phyloP scores from a whole-genome alignment of 106 monocot genomes.

The Allium sativum region DNA sequence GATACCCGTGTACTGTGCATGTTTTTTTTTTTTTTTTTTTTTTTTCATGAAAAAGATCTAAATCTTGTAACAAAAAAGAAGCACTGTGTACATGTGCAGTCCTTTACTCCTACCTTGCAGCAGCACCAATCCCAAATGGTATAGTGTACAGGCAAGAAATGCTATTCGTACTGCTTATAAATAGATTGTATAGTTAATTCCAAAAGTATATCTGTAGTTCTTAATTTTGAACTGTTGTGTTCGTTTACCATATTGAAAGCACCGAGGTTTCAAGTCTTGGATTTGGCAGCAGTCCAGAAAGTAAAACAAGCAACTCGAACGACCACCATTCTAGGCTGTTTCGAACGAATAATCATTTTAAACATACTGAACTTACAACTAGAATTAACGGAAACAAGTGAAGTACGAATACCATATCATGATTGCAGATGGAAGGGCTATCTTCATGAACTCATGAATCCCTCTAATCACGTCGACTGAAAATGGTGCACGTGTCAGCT shows the following conservation, averaged over 20 bases:
- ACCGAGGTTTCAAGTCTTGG: conserved; percentile 27
- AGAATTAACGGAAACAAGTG: background rate
- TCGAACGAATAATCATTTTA: too few species aligned
- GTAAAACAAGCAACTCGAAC: conserved; percentile 24
- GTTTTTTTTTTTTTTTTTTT: too few species aligned
- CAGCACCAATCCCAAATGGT: too few species aligned
- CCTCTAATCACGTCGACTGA: conserved; percentile 40
- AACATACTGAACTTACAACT: background rate
- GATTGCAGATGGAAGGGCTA: conserved; percentile 54
- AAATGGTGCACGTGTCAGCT: conserved; percentile 26
- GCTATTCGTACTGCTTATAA: too few species aligned
- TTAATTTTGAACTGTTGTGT: too few species aligned
- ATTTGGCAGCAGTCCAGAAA: conserved; percentile 28
- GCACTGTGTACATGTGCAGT: too few species aligned
- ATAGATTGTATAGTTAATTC: too few species aligned
- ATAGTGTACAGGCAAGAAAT: too few species aligned
- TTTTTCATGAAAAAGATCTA: too few species aligned
- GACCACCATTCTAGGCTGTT: conserved; percentile 37
- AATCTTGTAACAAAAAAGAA: too few species aligned
- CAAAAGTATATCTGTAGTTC: too few species aligned
- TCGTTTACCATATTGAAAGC: conserved; percentile 9
- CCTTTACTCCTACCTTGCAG: too few species aligned
- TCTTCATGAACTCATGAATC: conserved; percentile 27
- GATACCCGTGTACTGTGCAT: conserved; percentile 42
- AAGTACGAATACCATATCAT: conserved; percentile 60